Evolutionary conservation across 352 stramenopile species (phyloP), one percentile per base, ranked within the genome.

Genomic region (Phytophthora sp.): DNA sequence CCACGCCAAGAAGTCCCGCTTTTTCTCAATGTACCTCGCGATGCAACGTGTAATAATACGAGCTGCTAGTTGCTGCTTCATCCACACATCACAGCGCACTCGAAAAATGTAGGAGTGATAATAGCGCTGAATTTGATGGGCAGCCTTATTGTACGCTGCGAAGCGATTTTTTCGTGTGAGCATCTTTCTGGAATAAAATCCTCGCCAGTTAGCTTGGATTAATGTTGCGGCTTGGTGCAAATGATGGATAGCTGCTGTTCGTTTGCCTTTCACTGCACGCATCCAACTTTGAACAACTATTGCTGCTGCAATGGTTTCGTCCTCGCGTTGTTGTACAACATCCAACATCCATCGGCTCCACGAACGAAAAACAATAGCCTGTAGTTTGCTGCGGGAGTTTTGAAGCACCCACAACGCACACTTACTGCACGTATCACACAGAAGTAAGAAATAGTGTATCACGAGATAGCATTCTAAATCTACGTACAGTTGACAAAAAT

Each of bases 261-360:
- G 59, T 44, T 68, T 84, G 0, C 64, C 76, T 20, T 72, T 48
- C 12, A 75, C 9, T 9, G 64, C 50, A 9, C 77, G 69, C 17
- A 69, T 32, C 67, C 79, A 89, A n/a, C 76, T 88, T 60, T 91
- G 82, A 37, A 93, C 71, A 1, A 64, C 70, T 11, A 79, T 34
- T 13, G 65, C 34, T n/a, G 74, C 79, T 17, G 80, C 84, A 11
- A 88, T 52, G 1, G 28, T 11, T 53, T 91, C 84, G 12, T 72
- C 31, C 0, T 79, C 64, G 1, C 24, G 63, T 37, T 89, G 53
- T 12, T 79, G 44, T 10, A 28, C 13, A 0, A 54, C 26, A 12
- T 42, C 18, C 8, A 27, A 7, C 18, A 51, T 66, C 82, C 82
- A 91, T 4, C 42, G 42, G 0, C 49, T 18, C 80, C 76, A 91